A percentile compares a stretch with the other conserved stretches of the same genome.
Conservation (phyloP, 2,329 filamentous ascomycete genomes). For the Sporothrix phasma region DNA sequence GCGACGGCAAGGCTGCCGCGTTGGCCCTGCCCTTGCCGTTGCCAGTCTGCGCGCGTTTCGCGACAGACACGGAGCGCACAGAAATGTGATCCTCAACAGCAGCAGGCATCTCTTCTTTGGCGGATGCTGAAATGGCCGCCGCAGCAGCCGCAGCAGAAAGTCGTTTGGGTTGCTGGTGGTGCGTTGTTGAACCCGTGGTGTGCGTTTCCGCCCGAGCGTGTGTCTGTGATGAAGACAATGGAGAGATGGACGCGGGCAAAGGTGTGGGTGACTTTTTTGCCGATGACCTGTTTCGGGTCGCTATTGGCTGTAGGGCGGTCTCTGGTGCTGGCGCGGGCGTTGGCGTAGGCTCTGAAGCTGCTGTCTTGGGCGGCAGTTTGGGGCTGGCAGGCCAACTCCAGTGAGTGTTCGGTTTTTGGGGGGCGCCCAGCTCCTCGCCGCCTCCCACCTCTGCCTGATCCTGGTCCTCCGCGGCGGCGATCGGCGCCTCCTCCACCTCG, state of each 20-base stretch:
- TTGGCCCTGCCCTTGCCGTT: constrained; percentile 8
- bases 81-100: constrained; percentile 13
- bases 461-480: neutral
- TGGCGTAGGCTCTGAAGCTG: constrained; percentile 9
- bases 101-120: constrained; percentile 16
- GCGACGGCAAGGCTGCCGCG: constrained; percentile 8
- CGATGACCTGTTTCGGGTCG: constrained; percentile 22
- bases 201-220: neutral
- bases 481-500: neutral
- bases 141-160: constrained; percentile 12
- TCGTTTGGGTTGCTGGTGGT: constrained; percentile 9
- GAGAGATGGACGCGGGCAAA: constrained; percentile 17
- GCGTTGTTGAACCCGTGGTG: constrained; percentile 9
- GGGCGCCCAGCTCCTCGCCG: constrained; percentile 17
- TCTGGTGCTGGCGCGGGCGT: constrained; percentile 14
- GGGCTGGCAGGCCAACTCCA: neutral
- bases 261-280: constrained; percentile 21
- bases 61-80: constrained; percentile 9
- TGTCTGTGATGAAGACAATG: constrained; percentile 14
- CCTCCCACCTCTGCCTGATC: constrained; percentile 18
- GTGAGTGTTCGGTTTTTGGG: constrained; percentile 11
- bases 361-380: neutral
- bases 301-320: constrained; percentile 23
- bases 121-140: constrained; percentile 7
- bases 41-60: constrained; percentile 16